These are phyloP conservation scores for Kodamaea plutei DNA, from an alignment of 1,139 yeast genomes.

Conservation along the genomic window DNA sequence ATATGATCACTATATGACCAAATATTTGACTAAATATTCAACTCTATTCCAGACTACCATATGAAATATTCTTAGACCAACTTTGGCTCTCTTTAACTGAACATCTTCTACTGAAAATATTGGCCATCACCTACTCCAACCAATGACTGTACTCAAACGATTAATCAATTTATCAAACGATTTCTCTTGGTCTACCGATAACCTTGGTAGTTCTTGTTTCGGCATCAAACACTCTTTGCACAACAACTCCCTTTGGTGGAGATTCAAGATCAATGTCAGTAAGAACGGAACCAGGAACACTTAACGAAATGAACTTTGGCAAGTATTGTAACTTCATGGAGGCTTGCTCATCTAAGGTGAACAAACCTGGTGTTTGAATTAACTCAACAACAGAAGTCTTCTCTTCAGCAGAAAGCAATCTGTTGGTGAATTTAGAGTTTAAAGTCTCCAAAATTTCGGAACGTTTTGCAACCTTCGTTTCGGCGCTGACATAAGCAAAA, in stretches of 20 bases:
- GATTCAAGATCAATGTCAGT: slow-evolving; percentile 25
- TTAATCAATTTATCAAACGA: too few relatives aligned
- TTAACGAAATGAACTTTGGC: slow-evolving; percentile 33
- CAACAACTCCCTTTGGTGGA: slow-evolving; percentile 30
- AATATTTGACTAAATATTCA: too few relatives aligned
- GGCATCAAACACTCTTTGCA: slow-evolving; percentile 33
- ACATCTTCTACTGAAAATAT: too few relatives aligned
- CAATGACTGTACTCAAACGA: too few relatives aligned
- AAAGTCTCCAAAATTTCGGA: slow-evolving; percentile 19
- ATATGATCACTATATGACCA: too few relatives aligned
- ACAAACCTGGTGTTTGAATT: slow-evolving; percentile 36
- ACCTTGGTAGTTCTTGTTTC: slow-evolving; percentile 22
- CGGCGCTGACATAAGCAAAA: slow-evolving; percentile 18
- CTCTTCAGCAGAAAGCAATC: slow-evolving; percentile 23
- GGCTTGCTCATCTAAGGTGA: slow-evolving; percentile 21
- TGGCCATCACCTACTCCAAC: too few relatives aligned
- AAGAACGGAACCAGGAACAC: slow-evolving; percentile 34
- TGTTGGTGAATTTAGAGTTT: slow-evolving; percentile 18
- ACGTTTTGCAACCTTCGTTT: slow-evolving; percentile 17
- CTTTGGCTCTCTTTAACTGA: too few relatives aligned
- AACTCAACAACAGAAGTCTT: slow-evolving; percentile 21
- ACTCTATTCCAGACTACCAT: too few relatives aligned
- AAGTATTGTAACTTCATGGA: slow-evolving; percentile 24
- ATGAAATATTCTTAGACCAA: too few relatives aligned
- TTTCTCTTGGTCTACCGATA: slow-evolving; percentile 39